Percentiles rank a stretch among this genome's conserved stretches.
phyloP scores from a whole-genome alignment of 2,329 filamentous ascomycete genomes.

The Amauroascus verrucosus region DNA sequence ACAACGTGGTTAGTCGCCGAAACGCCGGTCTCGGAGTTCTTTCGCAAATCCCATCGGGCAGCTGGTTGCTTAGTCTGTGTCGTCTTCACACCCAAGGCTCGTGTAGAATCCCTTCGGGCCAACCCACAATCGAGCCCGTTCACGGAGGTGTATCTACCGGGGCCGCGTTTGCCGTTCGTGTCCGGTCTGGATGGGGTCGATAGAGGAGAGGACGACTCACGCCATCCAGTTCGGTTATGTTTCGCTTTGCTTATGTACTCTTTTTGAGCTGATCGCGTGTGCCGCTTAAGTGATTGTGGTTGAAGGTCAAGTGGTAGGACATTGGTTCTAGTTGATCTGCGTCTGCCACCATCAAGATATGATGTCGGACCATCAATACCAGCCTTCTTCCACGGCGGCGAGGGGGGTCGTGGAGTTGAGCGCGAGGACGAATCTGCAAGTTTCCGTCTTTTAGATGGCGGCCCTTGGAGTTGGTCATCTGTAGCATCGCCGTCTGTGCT shows the following conservation, averaged over 20 bases:
- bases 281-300: conserved; percentile 39
- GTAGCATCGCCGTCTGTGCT: conserved; percentile 21
- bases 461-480: conserved; percentile 28
- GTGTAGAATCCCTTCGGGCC: conserved; percentile 20
- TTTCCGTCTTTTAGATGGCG: conserved; percentile 39
- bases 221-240: conserved; percentile 18
- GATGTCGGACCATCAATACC: conserved; percentile 78
- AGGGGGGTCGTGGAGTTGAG: conserved; percentile 41
- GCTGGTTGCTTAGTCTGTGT: conserved; percentile 8
- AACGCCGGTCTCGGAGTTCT: neutral
- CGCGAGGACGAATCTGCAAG: conserved; percentile 31
- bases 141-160: conserved; percentile 22
- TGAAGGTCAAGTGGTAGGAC: conserved; percentile 39
- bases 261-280: conserved; percentile 35
- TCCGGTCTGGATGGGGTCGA: conserved; percentile 24
- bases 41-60: neutral
- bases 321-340: conserved; percentile 51
- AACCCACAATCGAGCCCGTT: conserved; percentile 22
- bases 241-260: conserved; percentile 25
- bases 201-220: neutral
- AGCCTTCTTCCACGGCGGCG: conserved; percentile 88
- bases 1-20: neutral
- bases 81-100: conserved; percentile 20
- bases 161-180: conserved; percentile 21
- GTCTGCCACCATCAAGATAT: conserved; percentile 55